Evolutionary conservation across 257 asterid species (phyloP).

Genomic region (Plantago major): DNA sequence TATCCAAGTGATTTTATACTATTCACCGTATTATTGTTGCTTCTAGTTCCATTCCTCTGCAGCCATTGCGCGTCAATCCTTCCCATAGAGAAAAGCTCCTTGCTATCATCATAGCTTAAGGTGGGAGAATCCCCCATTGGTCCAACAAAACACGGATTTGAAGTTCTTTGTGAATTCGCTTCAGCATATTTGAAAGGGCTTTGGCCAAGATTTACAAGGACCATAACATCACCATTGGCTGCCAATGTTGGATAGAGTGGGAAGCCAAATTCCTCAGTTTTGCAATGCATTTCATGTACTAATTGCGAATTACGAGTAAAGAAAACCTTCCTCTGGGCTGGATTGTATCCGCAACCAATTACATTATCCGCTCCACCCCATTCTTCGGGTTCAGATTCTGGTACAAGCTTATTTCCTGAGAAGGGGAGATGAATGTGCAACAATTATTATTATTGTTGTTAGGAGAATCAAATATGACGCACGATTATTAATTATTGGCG

Average conservation of each 20-base stretch:
- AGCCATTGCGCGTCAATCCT: constrained; percentile 77
- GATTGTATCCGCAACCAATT: constrained; percentile 82
- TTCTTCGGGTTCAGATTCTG: constrained; percentile 38
- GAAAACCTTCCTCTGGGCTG: constrained; percentile 66
- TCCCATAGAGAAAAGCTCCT: constrained; percentile 94
- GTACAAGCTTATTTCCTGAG: constrained; percentile 57
- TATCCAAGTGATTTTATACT: constrained; percentile 36
- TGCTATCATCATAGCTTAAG: constrained; percentile 73
- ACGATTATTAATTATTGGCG: constrained; percentile 3
- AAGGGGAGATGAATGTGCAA: background rate
- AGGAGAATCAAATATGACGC: constrained; percentile 13
- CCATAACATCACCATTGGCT: constrained; percentile 44
- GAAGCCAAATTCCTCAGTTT: constrained; percentile 47
- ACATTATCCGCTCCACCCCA: constrained; percentile 58
- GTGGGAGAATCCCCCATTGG: constrained; percentile 45
- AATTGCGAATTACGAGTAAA: constrained; percentile 67
- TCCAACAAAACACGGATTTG: constrained; percentile 80
- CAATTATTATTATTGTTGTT: background rate
- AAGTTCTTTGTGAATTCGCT: constrained; percentile 60
- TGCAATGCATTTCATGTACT: constrained; percentile 74
- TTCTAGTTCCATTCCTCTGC: constrained; percentile 48
- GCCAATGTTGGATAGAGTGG: constrained; percentile 80
- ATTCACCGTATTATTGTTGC: constrained; percentile 44
- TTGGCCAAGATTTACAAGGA: constrained; percentile 79
- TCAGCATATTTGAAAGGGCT: constrained; percentile 53